Base-by-base conservation (phyloP, 495 filamentous ascomycete genomes). In the Penicillium pancosmium region DNA sequence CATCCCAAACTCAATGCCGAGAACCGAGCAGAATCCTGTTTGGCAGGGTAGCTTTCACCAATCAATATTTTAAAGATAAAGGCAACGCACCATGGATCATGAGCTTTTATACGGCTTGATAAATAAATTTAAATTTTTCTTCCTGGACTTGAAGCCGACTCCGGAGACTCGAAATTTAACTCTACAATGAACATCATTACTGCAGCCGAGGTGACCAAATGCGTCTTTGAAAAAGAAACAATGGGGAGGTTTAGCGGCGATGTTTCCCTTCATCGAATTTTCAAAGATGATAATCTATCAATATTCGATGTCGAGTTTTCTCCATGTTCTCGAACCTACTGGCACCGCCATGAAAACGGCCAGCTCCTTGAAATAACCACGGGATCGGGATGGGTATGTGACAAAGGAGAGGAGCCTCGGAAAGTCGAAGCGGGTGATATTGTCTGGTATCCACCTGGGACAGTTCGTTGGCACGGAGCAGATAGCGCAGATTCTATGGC, bases 301-400 rank as follows among this genome's bases (percentile, higher is more conserved):
- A 52, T 52, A 3, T 5, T 40, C 34, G 34, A 52, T 23, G 50
- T 52, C 33, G 19, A 38, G 10, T 52, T 52, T 16, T 16, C 50
- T 18, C 50, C 50, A 16, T 52, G 50, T 40, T 36, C 50, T 2
- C 50, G 50, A 8, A 52, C 50, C n/a, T 18, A 52, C 18, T 52
- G 50, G 50, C 50, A 52, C 35, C 4, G 10, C n/a, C 50, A 52
- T 40, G 50, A 52, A 23, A 18, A 52, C 4, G 50, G 50, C 34
- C 50, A 52, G 13, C 34, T 52, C 8, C 50, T 52, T 16, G 34
- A 52, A 21, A 40, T 52, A 16, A 52, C 34, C 34, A 21, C 34
- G 4, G 50, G 50, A 16, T 52, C 50, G 11, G 50, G 50, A 9
- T 52, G 50, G 50, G 34, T 52, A 16, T 52, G 50, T 40, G 50